phyloP scores from a whole-genome alignment of 345 rosid species.

The Pugionium dolabratum region DNA sequence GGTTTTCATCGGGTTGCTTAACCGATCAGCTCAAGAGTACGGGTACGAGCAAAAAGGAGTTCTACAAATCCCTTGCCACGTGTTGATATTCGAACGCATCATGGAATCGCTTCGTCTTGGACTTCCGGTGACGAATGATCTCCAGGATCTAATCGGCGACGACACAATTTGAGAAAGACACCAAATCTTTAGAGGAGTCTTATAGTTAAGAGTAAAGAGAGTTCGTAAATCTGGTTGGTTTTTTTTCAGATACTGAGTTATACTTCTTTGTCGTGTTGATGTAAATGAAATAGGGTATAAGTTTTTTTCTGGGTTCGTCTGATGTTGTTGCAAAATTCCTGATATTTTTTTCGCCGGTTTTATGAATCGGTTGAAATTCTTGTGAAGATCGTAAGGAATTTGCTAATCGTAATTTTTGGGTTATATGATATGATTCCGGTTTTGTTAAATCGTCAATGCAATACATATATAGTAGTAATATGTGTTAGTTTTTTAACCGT shows the following conservation, averaged over 20 bases:
- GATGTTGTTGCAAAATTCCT: constrained; percentile 29
- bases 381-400: not conserved
- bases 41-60: constrained; percentile 96
- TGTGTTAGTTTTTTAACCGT: not conserved
- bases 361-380: constrained; percentile 28
- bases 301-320: constrained; percentile 4
- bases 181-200: constrained; percentile 5
- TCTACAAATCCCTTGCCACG: constrained; percentile 87
- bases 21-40: constrained; percentile 86
- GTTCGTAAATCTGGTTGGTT: constrained; percentile 23
- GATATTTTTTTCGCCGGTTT: constrained; percentile 33
- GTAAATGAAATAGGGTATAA: constrained; percentile 25
- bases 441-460: not conserved
- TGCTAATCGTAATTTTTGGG: not conserved
- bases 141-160: constrained; percentile 47
- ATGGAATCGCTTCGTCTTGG: constrained; percentile 89
- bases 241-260: constrained; percentile 31
- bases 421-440: constrained; percentile 7
- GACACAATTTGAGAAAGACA: constrained; percentile 20
- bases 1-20: constrained; percentile 64
- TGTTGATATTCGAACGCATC: constrained; percentile 67
- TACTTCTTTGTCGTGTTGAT: constrained; percentile 20
- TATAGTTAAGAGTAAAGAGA: constrained; percentile 22
- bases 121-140: constrained; percentile 46
- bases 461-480: not conserved